Percentiles rank a stretch among this genome's conserved stretches.
Evolutionary conservation across 2,329 filamentous ascomycete genomes (phyloP).

Genomic region (Hypoxylon sp.): DNA sequence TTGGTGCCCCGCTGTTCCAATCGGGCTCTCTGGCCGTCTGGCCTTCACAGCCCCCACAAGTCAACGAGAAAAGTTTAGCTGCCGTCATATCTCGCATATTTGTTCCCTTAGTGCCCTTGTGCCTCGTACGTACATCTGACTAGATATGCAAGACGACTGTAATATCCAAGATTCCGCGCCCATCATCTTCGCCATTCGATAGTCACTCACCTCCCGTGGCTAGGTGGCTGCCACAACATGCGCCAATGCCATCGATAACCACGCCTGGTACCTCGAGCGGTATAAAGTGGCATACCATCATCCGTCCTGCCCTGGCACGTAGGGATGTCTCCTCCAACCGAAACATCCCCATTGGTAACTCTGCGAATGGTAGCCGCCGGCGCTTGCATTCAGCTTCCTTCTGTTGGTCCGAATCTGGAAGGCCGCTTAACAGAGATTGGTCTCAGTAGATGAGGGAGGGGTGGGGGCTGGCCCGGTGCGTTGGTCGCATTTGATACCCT

Average conservation of each 20-base stretch:
- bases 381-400: slow-evolving; percentile 38
- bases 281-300: slow-evolving; percentile 24
- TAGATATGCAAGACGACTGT: slow-evolving; percentile 18
- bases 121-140: slow-evolving; percentile 27
- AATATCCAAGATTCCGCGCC: slow-evolving; percentile 25
- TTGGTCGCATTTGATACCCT: slow-evolving; percentile 25
- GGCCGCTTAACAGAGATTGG: slow-evolving; percentile 15
- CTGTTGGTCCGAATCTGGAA: slow-evolving; percentile 38
- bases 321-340: slow-evolving; percentile 16
- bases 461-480: slow-evolving; percentile 33
- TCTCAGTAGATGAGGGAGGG: slow-evolving; percentile 20
- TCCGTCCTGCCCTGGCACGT: slow-evolving; percentile 10
- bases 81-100: slow-evolving; percentile 23
- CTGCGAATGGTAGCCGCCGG: slow-evolving; percentile 32
- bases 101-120: slow-evolving; percentile 7
- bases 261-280: slow-evolving; percentile 2
- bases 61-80: slow-evolving; percentile 8
- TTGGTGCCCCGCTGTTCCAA: slow-evolving; percentile 1
- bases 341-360: slow-evolving; percentile 23
- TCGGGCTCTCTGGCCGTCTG: slow-evolving; percentile 1
- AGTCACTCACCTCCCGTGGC: background rate
- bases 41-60: slow-evolving; percentile 16
- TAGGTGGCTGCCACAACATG: background rate
- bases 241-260: background rate
- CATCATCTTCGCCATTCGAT: slow-evolving; percentile 3